These are phyloP conservation scores for Infundibulicybe gibba DNA, from an alignment of 768 basidiomycete genomes.

Conservation along the genomic window DNA sequence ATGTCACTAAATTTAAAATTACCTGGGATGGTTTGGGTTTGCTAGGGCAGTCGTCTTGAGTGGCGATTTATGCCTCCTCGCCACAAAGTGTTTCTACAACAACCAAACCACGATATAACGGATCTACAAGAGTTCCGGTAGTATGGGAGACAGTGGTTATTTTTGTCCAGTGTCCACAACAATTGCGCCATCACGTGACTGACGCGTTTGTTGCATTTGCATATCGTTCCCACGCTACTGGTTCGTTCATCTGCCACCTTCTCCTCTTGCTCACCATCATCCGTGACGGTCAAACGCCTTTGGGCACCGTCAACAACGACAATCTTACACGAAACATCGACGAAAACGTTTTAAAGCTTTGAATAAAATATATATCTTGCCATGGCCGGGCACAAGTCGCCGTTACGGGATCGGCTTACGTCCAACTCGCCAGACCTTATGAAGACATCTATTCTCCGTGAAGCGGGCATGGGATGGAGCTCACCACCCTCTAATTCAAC, in stretches of 20 bases:
- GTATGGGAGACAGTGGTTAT: too few relatives aligned
- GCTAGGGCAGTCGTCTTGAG: too few relatives aligned
- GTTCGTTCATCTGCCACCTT: slow-evolving; percentile 34
- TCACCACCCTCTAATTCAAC: slow-evolving; percentile 36
- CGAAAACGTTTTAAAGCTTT: not conserved
- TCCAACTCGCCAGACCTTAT: slow-evolving; percentile 62
- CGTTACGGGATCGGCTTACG: slow-evolving; percentile 55
- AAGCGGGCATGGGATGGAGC: slow-evolving; percentile 64
- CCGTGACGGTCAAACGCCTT: slow-evolving; percentile 12
- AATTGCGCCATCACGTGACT: slow-evolving; percentile 37
- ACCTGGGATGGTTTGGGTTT: too few relatives aligned
- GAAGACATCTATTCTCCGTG: slow-evolving; percentile 58
- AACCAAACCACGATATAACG: too few relatives aligned
- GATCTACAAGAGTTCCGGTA: too few relatives aligned
- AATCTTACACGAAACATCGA: slow-evolving; percentile 4
- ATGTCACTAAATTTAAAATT: too few relatives aligned
- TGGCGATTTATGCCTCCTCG: too few relatives aligned
- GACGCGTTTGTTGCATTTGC: slow-evolving; percentile 22
- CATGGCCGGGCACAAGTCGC: slow-evolving; percentile 40
- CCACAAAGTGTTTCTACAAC: too few relatives aligned
- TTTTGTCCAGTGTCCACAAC: not conserved
- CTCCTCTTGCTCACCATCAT: slow-evolving; percentile 11
- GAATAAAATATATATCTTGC: not conserved
- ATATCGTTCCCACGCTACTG: slow-evolving; percentile 31
- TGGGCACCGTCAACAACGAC: not conserved